These are phyloP conservation scores for Alternaria longipes DNA, from an alignment of 2,329 filamentous ascomycete species.

Conservation along the genomic window DNA sequence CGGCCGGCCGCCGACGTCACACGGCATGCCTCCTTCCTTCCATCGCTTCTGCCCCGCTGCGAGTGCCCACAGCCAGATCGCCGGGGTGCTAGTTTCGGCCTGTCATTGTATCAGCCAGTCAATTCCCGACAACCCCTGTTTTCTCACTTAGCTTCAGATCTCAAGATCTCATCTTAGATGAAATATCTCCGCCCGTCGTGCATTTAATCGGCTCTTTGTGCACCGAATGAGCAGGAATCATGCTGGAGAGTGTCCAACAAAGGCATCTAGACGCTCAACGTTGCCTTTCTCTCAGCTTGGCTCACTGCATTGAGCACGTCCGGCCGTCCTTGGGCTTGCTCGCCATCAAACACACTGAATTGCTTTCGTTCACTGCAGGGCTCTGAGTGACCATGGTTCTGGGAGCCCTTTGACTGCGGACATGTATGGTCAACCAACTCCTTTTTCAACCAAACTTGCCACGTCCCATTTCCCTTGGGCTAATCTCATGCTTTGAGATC, in stretches of 20 bases:
- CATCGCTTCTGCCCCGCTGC: constrained; percentile 14
- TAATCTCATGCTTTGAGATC: neutral
- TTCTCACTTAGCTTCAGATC: neutral
- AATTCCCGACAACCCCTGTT: neutral
- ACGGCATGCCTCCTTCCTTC: constrained; percentile 8
- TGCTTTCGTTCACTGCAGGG: neutral
- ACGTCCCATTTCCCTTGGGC: neutral
- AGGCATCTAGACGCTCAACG: neutral
- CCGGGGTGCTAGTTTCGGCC: constrained; percentile 12
- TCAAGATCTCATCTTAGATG: constrained; percentile 10
- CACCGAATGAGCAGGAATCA: neutral
- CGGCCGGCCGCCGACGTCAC: constrained; percentile 18
- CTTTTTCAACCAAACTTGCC: neutral
- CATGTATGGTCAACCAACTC: neutral
- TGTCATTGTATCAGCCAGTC: constrained; percentile 7
- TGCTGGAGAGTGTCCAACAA: neutral
- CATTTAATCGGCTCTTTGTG: neutral
- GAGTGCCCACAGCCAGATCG: constrained; percentile 14
- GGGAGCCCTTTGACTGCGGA: neutral
- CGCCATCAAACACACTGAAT: neutral
- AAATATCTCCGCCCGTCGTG: constrained; percentile 12
- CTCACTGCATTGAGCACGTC: neutral
- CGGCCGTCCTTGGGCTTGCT: neutral
- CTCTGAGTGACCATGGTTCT: neutral
- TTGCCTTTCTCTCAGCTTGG: neutral